Evolutionary conservation across 139 green algal genomes (phyloP), one percentile per base, ranked within the genome.

Genomic region (Chlamydomonas sphaeroides): DNA sequence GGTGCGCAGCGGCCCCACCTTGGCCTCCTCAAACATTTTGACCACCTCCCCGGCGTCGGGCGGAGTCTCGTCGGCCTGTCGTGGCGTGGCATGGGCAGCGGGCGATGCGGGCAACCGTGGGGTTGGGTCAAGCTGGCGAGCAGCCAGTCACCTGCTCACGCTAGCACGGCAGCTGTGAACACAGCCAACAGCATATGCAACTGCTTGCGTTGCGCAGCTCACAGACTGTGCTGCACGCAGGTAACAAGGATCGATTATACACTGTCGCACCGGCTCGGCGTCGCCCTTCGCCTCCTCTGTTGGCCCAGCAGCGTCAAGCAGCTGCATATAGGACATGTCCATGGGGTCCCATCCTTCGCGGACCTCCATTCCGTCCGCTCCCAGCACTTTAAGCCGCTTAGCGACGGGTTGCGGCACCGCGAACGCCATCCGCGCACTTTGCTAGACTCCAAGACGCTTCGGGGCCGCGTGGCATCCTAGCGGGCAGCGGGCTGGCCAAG

Each of bases 281-380:
- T 80, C 72, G 8, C 39, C 36, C 6, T 59, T 39, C 32, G 74
- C 59, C 25, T 80, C 59, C n/a, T 80, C 74, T 7, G 74, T 35
- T 28, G 59, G 74, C 0, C 74, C 74, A 49, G 74, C 59, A 30
- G 59, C 59, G 41, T 83, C 76, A 5, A 83, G 45, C 42, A 83
- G 33, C 63, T 83, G 45, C 76, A 83, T 72, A 28, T 83, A 83
- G 28, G 76, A 83, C 76, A 83, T 83, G 21, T 83, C 76, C 76
- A 83, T 83, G 3, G 62, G 62, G 25, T 83, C 76, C 76, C 62
- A 73, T 65, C 76, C 76, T 32, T 83, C 62, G 3, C 76, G 62
- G 23, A 73, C 38, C 35, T 83, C 76, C 62, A 53, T 73, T 42
- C 76, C 76, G 45, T 15, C 51, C 3, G 76, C 39, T 25, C 74